These are phyloP conservation scores for Debaryomyces prosopidis DNA, from an alignment of 805 yeast genomes.

Conservation along the genomic window DNA sequence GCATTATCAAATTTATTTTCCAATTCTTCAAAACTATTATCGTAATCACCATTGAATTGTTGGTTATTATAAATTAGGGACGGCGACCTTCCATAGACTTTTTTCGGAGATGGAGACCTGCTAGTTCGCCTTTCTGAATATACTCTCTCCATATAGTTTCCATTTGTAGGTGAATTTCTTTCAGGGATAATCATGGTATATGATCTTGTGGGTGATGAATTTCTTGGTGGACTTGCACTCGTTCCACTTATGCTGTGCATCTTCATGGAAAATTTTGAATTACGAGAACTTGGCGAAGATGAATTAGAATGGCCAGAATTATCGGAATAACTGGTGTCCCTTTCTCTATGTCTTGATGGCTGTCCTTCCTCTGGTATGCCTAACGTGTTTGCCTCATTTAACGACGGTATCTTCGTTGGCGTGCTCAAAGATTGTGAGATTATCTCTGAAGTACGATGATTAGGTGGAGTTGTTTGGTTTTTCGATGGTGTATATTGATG, in stretches of 20 bases:
- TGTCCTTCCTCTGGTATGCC: background rate
- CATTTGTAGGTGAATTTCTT: constrained; percentile 17
- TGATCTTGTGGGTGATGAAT: constrained; percentile 8
- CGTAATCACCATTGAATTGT: constrained; percentile 1
- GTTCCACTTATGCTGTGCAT: background rate
- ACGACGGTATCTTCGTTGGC: constrained; percentile 13
- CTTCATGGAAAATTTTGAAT: background rate
- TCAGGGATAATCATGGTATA: constrained; percentile 7
- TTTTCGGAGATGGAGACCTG: constrained; percentile 32
- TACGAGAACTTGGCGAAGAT: background rate
- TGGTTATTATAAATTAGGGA: constrained; percentile 14
- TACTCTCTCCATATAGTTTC: constrained; percentile 12
- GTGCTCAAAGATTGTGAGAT: constrained; percentile 7
- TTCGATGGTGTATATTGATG: background rate
- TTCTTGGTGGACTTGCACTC: constrained; percentile 2
- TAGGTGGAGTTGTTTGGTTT: background rate
- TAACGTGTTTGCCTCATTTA: constrained; percentile 3
- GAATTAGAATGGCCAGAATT: background rate
- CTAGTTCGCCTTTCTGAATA: constrained; percentile 15
- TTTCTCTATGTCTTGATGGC: background rate
- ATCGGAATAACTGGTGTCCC: background rate
- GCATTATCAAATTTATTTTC: background rate
- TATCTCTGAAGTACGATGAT: constrained; percentile 3
- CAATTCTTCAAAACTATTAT: constrained; percentile 1
- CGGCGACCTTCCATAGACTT: constrained; percentile 22